phyloP scores from a whole-genome alignment of 148 eudicot species.

The Amaranthus hypochondriacus region DNA sequence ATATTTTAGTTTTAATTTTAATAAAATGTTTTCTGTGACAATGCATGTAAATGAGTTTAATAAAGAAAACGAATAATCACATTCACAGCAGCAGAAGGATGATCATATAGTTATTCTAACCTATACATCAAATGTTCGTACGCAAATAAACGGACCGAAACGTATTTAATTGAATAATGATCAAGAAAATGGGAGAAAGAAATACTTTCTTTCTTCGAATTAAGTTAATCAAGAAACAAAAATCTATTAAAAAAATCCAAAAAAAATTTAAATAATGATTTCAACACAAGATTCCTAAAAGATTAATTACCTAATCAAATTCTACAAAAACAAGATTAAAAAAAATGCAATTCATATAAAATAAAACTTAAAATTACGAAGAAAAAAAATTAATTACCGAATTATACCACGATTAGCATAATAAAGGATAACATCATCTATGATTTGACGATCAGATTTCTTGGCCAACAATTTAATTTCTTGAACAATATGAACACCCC shows the following conservation, averaged over 20 bases:
- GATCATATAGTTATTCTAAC: too few relatives aligned
- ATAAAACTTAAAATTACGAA: neutral
- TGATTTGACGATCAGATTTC: conserved; percentile 47
- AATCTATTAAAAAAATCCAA: neutral
- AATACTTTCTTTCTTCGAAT: too few relatives aligned
- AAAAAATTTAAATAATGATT: neutral
- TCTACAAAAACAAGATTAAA: neutral
- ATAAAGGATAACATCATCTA: conserved; percentile 59
- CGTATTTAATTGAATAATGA: too few relatives aligned
- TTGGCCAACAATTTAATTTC: conserved; percentile 64
- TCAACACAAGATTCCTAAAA: neutral
- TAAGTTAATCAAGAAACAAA: neutral
- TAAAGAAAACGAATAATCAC: too few relatives aligned
- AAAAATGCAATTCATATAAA: neutral
- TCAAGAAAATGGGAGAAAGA: too few relatives aligned
- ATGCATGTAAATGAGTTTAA: too few relatives aligned
- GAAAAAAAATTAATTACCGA: conserved; percentile 29
- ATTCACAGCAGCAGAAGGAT: too few relatives aligned
- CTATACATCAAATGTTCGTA: too few relatives aligned
- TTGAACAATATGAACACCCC: conserved; percentile 91
- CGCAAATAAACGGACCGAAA: too few relatives aligned
- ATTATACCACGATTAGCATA: conserved; percentile 62
- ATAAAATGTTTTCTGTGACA: too few relatives aligned
- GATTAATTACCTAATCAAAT: too few relatives aligned
- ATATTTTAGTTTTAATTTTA: too few relatives aligned